Percentiles rank a stretch among this genome's conserved stretches.
These are phyloP conservation scores for Excoecaria agallocha DNA, from an alignment of 345 rosid species.

Conservation along the genomic window DNA sequence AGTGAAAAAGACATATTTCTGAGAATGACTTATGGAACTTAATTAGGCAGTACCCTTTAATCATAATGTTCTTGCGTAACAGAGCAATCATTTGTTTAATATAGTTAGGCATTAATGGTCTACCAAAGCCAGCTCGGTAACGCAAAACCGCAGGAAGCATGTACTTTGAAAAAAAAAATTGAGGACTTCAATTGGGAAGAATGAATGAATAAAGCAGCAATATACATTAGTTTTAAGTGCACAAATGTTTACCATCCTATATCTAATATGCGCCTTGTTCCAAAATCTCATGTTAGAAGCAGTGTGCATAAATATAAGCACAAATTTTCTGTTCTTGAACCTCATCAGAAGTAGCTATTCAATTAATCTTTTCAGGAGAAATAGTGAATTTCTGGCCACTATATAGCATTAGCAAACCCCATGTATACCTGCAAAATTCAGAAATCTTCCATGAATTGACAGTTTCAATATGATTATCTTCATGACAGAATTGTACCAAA, in stretches of 20 bases:
- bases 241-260: neutral
- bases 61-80: too few species aligned
- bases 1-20: too few species aligned
- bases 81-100: too few species aligned
- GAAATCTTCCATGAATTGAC: neutral
- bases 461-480: too few species aligned
- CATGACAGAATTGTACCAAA: neutral
- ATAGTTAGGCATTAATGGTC: too few species aligned
- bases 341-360: constrained; percentile 1
- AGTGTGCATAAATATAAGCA: neutral
- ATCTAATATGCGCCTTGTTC: neutral
- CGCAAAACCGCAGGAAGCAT: too few species aligned
- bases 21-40: too few species aligned
- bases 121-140: too few species aligned
- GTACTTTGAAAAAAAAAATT: too few species aligned
- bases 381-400: neutral
- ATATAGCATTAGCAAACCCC: constrained; percentile 17
- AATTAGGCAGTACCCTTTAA: too few species aligned
- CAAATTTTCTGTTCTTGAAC: neutral
- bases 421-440: constrained; percentile 7
- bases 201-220: neutral
- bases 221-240: neutral
- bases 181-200: neutral
- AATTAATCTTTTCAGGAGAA: neutral
- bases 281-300: neutral